Evolutionary conservation across 768 basidiomycete genomes (phyloP), one percentile per base, ranked within the genome.

Genomic region (Pleurotus cornucopiae): DNA sequence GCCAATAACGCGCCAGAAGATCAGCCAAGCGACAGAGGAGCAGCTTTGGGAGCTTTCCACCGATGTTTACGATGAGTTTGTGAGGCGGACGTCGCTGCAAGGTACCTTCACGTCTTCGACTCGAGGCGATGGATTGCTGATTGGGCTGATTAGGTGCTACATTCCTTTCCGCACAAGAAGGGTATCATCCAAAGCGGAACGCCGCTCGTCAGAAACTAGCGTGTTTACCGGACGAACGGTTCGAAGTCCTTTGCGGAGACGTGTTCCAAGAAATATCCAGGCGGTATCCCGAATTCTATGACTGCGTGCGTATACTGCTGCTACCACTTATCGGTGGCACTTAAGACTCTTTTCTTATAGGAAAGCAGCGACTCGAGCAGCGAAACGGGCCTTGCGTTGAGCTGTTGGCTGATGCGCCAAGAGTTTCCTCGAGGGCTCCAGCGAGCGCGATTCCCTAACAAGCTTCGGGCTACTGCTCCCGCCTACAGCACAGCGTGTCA

Each of bases 101-200:
- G 30, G 30, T 34, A 34, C 30, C 11, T 9, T 34, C 3, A 11
- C 3, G 30, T 34, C 6, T 9, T 34, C 30, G 0, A 11, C 30
- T 34, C 7, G 30, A 34, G 30, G 30, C 30, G 30, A 34, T 34
- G 30, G 30, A 34, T 34, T 2, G 30, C 7, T 34, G 9, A 34
- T 34, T 34, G 30, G 9, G 30, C 4, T 4, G 30, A 34, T 34
- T 34, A 34, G 30, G 30, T 34, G 20, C 20, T 7, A 16, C 9
- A 5, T 53, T 6, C 25, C 51, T 53, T n/a, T 16, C 51, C 16
- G 12, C 23, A 23, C 51, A 39, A 13, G 14, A 38, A 5, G 51
- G 41, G 37, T 98, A 98, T 63, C 89, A 91, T 66, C 88, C 88
- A 4, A 91, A 89, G 65, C 79, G 88, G 30, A 90, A 91, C 63